Base-by-base conservation (phyloP, 805 yeast species). In the Myxozyma vanderwaltii region DNA sequence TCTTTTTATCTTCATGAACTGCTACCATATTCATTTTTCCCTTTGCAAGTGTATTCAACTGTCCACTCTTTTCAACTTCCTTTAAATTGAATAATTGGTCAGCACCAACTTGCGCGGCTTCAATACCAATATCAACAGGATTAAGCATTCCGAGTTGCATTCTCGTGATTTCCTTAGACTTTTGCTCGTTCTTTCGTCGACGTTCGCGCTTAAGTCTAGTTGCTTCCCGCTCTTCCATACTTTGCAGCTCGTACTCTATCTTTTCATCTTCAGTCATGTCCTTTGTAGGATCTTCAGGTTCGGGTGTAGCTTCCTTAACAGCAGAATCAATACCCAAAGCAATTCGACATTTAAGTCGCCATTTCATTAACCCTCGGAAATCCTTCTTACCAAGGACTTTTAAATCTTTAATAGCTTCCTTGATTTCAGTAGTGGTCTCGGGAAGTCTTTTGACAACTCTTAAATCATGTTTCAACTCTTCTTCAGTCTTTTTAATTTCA, bases 81-180 rank as follows among this genome's bases (percentile, higher is more conserved):
- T 84, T 86, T 71, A 94, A 79, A 70, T 86, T 89, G 77, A 94
- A 94, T 59, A 90, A 77, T 0, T 91, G 81, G 59, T 88, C 91
- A 56, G 86, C 79, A 38, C 94, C 96, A 60, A 83, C 78, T 54
- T 82, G 81, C 17, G 89, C 92, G 17, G 97, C 96, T 71, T 94
- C 99, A 55, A 89, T 79, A 81, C 98, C 97, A 63, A 94, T 85
- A 70, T 91, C 96, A 77, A 81, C 83, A 70, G 96, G 96, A 4
- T 97, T 89, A 59, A 88, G 78, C 96, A 94, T 91, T 73, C 89
- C 89, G 92, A 94, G 86, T 76, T 94, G 97, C 88, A 90, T 86
- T 77, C 98, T 83, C 50, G 81, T 79, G 49, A 92, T 82, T 71
- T 92, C 97, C 73, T 88, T 89, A 72, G 90, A 96, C 70, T 89